Evolutionary conservation across 148 eudicot genomes (phyloP), one percentile per base, ranked within the genome.

Genomic region (Polygonum maritimum): DNA sequence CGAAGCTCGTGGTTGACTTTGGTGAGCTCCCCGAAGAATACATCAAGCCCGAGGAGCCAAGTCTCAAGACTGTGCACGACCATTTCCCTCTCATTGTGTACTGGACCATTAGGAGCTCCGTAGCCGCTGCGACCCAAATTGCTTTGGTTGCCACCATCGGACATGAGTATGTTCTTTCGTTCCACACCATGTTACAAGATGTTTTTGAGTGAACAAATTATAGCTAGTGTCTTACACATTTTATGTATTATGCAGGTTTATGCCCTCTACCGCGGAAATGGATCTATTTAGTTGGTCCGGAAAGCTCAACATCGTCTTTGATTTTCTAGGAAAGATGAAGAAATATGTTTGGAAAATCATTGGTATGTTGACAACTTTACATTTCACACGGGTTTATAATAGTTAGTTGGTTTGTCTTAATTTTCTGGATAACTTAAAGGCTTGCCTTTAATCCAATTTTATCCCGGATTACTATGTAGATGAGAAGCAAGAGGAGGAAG

Each of bases 31-130:
- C 87, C 6, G 5, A 79, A 3, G 2, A 14, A 5, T 79, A 87
- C 74, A 74, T 85, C 7, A 48, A 71, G 18, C 40, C 71, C 6
- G 83, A 85, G 67, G 79, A 74, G 48, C 80, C 81, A 1, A 76
- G 74, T 31, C 69, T 85, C 22, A 76, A 76, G 76, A 77, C 80
- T 52, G 86, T 82, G 7, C 35, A 60, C 21, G 67, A 18, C 63
- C 80, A 78, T 75, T 78, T 87, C 74, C 90, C 88, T 26, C 31
- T 26, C 31, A 26, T 26, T 74, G 87, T 87, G 3, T 87, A 85
- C 38, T 87, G 90, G 90, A 75, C 76, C 52, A 48, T 81, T 47
- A 81, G 88, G 71, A 79, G 86, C 52, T 33, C 77, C 40, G 69
- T 83, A 8, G 83, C 82, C 75, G 85, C 82, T 62, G 82, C 85